Evolutionary conservation across 1,284 basidiomycete genomes (phyloP).

Genomic region (Agaricales sp.): DNA sequence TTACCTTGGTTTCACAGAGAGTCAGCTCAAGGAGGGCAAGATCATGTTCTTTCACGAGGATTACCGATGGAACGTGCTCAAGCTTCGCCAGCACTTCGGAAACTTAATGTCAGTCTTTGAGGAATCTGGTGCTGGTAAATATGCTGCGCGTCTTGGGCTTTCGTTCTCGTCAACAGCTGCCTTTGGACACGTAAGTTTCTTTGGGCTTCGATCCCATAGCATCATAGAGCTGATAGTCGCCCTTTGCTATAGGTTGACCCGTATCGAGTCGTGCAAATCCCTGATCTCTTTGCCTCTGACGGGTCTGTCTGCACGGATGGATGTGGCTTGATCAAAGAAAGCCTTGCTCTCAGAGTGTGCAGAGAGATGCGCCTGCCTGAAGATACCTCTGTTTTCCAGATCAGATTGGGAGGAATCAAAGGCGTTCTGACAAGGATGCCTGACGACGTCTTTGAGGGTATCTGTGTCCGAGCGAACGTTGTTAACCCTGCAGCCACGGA

Average conservation of each 20-base stretch:
- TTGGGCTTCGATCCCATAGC: background rate
- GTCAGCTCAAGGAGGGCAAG: slow-evolving; percentile 13
- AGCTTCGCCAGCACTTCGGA: slow-evolving; percentile 12
- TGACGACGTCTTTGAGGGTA: slow-evolving; percentile 11
- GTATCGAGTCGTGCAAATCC: slow-evolving; percentile 7
- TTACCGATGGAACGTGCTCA: slow-evolving; percentile 9
- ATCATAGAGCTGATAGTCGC: background rate
- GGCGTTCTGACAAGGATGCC: slow-evolving; percentile 15
- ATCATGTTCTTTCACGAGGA: slow-evolving; percentile 15
- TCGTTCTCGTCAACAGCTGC: slow-evolving; percentile 16
- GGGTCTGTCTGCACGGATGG: slow-evolving; percentile 16
- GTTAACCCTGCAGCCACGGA: slow-evolving; percentile 4
- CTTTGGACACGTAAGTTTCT: slow-evolving; percentile 3
- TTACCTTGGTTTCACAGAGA: slow-evolving; percentile 16
- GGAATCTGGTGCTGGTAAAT: slow-evolving; percentile 15
- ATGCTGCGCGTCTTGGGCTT: slow-evolving; percentile 15
- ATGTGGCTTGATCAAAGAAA: slow-evolving; percentile 15
- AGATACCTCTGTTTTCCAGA: slow-evolving; percentile 15
- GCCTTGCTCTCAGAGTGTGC: slow-evolving; percentile 11
- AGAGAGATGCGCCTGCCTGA: slow-evolving; percentile 7
- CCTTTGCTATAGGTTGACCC: slow-evolving; percentile 8
- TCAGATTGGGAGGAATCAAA: slow-evolving; percentile 17
- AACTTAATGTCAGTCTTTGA: slow-evolving; percentile 13
- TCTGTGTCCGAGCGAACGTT: slow-evolving; percentile 6
- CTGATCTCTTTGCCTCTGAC: slow-evolving; percentile 13